phyloP scores from a whole-genome alignment of 106 monocot species.

The Triglochin maritima region DNA sequence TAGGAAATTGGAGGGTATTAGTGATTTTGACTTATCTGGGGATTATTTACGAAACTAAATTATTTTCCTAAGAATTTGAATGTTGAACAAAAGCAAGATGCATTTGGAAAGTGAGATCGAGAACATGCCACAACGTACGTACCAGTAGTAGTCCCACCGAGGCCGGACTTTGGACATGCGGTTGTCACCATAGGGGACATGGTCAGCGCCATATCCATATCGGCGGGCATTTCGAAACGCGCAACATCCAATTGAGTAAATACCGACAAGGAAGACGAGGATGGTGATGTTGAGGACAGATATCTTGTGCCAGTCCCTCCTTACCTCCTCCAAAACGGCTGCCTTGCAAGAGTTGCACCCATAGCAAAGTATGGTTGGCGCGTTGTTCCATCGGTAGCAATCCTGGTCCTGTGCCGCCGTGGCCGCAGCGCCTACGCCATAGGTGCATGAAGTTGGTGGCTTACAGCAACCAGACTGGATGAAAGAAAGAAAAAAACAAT shows the following conservation, averaged over 20 bases:
- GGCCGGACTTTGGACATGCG: conserved; percentile 68
- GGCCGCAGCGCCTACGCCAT: conserved; percentile 22
- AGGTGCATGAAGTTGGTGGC: conserved; percentile 84
- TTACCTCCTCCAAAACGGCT: conserved; percentile 68
- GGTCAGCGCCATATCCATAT: conserved; percentile 18
- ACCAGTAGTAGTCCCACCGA: conserved; percentile 78
- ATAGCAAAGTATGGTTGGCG: conserved; percentile 59
- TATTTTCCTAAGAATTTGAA: background rate
- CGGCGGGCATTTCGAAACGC: conserved; percentile 73
- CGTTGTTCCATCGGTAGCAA: conserved; percentile 94
- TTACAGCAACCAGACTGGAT: conserved; percentile 88
- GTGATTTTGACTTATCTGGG: no score
- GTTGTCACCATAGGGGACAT: conserved; percentile 54
- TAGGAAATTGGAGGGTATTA: no score
- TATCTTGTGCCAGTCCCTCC: conserved; percentile 78
- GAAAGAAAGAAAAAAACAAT: background rate
- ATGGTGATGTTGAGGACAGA: conserved; percentile 63
- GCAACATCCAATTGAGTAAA: conserved; percentile 85
- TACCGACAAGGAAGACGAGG: conserved; percentile 58
- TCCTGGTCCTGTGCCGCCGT: conserved; percentile 48
- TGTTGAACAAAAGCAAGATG: background rate
- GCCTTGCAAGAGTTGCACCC: conserved; percentile 90
- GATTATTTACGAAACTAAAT: background rate
- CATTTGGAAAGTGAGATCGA: background rate
- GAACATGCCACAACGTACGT: background rate